Base-by-base conservation (phyloP, 129 eudicot species). In the Centaurea solstitialis region DNA sequence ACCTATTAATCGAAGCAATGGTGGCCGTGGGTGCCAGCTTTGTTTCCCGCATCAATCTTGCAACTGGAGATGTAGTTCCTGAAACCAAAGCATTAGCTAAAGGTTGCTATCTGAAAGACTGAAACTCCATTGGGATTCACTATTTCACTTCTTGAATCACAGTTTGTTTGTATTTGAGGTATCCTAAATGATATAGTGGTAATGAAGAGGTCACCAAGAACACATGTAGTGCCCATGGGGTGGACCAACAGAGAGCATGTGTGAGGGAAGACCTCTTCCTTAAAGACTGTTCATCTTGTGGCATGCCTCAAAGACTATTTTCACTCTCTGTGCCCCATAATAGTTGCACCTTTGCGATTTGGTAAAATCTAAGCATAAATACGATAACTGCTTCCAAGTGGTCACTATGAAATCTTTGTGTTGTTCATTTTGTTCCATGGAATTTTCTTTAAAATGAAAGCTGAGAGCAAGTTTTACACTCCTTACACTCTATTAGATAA, bases 71-170 rank as follows among this genome's bases (percentile, higher is more conserved):
- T 85, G 99, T 83, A 40, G 92, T 92, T 79, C 98, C 98, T 57
- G 99, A 92, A 87, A 92, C 99, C 79, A 93, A 88, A 88, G 93
- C 98, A 65, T 84, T 95, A 87, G 94, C 88, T 39, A 95, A 93
- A 93, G 99, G 99, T 95, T 21, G 75, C 75, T 38, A 47, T 77
- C 68, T 68, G 20, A 26, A 26, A 26, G 30, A 26, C 30, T 26
- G 30, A 6, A 28, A 18, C 9, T 75, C 20, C 41, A 30, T 40
- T 17, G 23, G 11, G 13, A 7, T 72, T 38, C 57, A 26, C 30
- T 26, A 26, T 26, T 26, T 26, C 30, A 57, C 41, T 40, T 72
- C 10, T 45, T 57, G 7, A 50, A 78, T 62, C 77, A 64, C 21
- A 17, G 43, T 35, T 53, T 53, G 35, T 78, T 28, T 22, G 65